A percentile compares a stretch with the other conserved stretches of the same genome.
These are phyloP conservation scores for Diaporthe caulivora DNA, from an alignment of 2,329 filamentous ascomycete genomes.

Conservation along the genomic window DNA sequence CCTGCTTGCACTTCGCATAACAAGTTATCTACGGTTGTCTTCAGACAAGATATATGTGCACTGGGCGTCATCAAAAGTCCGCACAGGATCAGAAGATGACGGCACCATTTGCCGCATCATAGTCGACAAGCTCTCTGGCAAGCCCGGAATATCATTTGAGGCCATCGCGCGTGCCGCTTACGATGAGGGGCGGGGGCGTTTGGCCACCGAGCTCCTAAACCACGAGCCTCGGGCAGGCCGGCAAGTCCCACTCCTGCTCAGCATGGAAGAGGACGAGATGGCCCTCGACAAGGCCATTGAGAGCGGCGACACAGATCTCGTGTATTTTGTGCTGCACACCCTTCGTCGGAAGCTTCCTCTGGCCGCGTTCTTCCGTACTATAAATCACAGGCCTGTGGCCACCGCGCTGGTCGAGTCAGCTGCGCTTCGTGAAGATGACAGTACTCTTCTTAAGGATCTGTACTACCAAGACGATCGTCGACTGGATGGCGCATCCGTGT, in stretches of 20 bases:
- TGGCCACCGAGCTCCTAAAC: slow-evolving; percentile 92
- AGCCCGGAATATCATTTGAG: slow-evolving; percentile 95
- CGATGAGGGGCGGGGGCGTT: slow-evolving; percentile 88
- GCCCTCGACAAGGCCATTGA: slow-evolving; percentile 97
- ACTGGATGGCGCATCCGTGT: slow-evolving; percentile 87
- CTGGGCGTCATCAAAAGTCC: slow-evolving; percentile 96
- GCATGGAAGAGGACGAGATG: slow-evolving; percentile 95
- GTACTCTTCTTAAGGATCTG: slow-evolving; percentile 89
- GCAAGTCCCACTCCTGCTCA: slow-evolving; percentile 91
- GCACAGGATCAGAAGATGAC: slow-evolving; percentile 85
- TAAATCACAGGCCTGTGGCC: slow-evolving; percentile 87
- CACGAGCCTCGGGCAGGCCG: slow-evolving; percentile 95
- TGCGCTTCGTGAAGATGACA: slow-evolving; percentile 77
- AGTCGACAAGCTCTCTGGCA: slow-evolving; percentile 87
- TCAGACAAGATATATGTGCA: slow-evolving; percentile 94
- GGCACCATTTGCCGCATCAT: slow-evolving; percentile 88
- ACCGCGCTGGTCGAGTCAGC: slow-evolving; percentile 90
- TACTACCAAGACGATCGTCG: slow-evolving; percentile 98
- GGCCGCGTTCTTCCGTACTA: slow-evolving; percentile 90
- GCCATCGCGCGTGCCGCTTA: slow-evolving; percentile 93
- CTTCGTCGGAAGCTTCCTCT: slow-evolving; percentile 91
- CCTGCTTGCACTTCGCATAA: slow-evolving; percentile 87
- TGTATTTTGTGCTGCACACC: slow-evolving; percentile 89
- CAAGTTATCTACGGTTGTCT: slow-evolving; percentile 86
- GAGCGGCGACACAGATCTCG: slow-evolving; percentile 92